Base-by-base conservation (phyloP, 148 eudicot species). In the Cornus kousa region DNA sequence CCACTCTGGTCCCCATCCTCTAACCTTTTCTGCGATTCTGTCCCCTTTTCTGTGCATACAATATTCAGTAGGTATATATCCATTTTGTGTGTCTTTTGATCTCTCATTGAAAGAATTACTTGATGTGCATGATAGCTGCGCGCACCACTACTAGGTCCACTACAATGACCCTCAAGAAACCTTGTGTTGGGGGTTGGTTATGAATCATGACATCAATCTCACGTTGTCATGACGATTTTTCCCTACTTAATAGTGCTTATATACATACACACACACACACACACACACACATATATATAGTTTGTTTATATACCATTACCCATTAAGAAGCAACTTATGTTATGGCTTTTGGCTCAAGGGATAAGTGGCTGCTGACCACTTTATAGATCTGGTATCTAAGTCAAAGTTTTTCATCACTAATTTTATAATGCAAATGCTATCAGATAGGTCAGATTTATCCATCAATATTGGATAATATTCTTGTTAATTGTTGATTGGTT, bases 171-270 rank as follows among this genome's bases (percentile, higher is more conserved):
- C 72, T 24, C 22, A 67, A 68, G 23, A 67, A 10, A 22, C 4
- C 23, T 37, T 55, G 66, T 48, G 53, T 68, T 80, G 74, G 80
- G 88, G 82, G 81, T 32, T 67, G 82, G 83, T 32, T 67, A 55
- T 6, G 48, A 72, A 87, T 81, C 50, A 87, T 89, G 87, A 83
- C 87, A 84, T 89, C 88, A 85, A 64, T 74, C 84, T 79, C 88
- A 89, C 84, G 85, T 83, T 89, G 74, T 82, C 88, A 83, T 89
- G 90, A 89, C 92, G 91, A 81, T 77, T 80, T 22, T 43, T 65
- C 67, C 77, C 64, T 50, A 33, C 3, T 10, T 57, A 68, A 22
- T 28, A 59, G 73, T 50, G 12, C 46, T 19, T 64, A 35, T 39
- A 28, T 32, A 19, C 5, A 3, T 19, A 31, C 24, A 24, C 31